Evolutionary conservation across 345 rosid genomes (phyloP), one percentile per base, ranked within the genome.

Genomic region (Aegle marmelos): DNA sequence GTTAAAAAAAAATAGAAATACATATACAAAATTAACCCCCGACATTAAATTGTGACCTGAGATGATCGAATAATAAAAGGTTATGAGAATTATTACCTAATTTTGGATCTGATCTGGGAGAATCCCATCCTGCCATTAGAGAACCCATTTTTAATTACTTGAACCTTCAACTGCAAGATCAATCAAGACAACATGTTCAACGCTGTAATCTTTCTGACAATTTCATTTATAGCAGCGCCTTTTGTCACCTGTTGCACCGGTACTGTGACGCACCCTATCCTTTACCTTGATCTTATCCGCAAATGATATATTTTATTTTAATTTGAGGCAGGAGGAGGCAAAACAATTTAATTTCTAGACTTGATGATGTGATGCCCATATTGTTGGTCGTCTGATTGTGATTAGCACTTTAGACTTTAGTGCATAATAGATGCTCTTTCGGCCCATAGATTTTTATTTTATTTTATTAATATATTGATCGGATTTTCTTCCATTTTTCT

Each of bases 111-210:
- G 61, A 57, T 13, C 82, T 79, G 21, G 79, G 89, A 19, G 97
- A 96, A 80, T 90, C 95, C 99, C 99, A 96, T 73, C 99, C 99
- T 57, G 94, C 82, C 99, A 96, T 85, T 84, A 96, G 82, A 85
- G 98, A 96, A 78, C 99, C 99, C 99, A 96, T 94, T 79, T 81
- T 66, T 36, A 7, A 36, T 36, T 54, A 2, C 72, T 21, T 21
- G 13, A 72, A 25, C 11, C 71, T 78, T 60, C 37, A 60, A 25
- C 57, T 33, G 37, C 57, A 33, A 41, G 59, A 41, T 21, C 37
- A 9, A n/a, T 41, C 45, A 50, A 21, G 24, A 33, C 4, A 33
- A 11, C 19, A 48, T 72, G 2, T 2, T 22, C 3, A 16, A 0
- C 7, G 0, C 0, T 3, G 11, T 9, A 33, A 10, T 10, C 19